A percentile compares a stretch with the other conserved stretches of the same genome.
phyloP scores from a whole-genome alignment of 164 flowering plant species.

The Magnolia kwangsiensis region DNA sequence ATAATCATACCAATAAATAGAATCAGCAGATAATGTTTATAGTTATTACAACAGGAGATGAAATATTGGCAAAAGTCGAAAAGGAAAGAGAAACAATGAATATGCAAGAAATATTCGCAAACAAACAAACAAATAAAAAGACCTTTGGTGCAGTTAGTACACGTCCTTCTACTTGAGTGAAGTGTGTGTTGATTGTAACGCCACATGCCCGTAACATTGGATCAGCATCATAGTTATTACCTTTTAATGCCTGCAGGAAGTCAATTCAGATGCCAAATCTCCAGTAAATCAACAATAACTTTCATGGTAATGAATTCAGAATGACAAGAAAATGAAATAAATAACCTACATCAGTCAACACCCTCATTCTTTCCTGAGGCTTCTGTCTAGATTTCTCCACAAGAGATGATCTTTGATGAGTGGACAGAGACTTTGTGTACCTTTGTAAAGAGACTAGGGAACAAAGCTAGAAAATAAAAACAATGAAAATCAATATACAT shows the following conservation, averaged over 20 bases:
- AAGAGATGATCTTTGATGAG: slow-evolving; percentile 67
- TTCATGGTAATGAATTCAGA: background rate
- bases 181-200: slow-evolving; percentile 42
- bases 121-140: background rate
- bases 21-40: background rate
- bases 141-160: slow-evolving; percentile 82
- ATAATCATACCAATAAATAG: background rate
- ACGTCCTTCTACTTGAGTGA: slow-evolving; percentile 82
- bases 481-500: background rate
- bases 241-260: slow-evolving; percentile 44
- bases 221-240: slow-evolving; percentile 58
- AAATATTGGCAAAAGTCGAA: background rate
- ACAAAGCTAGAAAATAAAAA: slow-evolving; percentile 53
- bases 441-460: slow-evolving; percentile 76
- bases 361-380: slow-evolving; percentile 78
- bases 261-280: background rate
- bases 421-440: slow-evolving; percentile 72
- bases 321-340: background rate
- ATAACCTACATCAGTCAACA: slow-evolving; percentile 52
- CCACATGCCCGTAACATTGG: slow-evolving; percentile 66
- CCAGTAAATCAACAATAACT: background rate
- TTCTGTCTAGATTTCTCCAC: slow-evolving; percentile 94
- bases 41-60: background rate
- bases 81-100: slow-evolving; percentile 5
- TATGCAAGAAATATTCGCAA: background rate